Base-by-base conservation (phyloP, 257 asterid species). In the Salvia miltiorrhiza region DNA sequence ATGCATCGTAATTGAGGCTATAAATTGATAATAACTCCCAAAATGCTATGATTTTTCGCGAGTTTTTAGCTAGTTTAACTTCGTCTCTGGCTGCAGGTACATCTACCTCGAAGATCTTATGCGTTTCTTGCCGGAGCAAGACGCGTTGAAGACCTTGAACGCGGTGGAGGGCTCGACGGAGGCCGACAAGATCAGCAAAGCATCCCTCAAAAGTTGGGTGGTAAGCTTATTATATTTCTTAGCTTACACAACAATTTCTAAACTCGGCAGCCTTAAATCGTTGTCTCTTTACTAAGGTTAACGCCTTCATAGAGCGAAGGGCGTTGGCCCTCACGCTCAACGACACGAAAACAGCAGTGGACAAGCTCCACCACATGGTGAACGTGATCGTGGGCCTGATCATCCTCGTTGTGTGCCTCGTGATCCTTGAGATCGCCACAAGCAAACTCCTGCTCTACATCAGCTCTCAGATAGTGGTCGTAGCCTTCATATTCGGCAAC, bases 401-500 rank as follows among this genome's bases (percentile, higher is more conserved):
- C 84, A 82, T 93, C 33, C 1, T 81, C 3, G 41, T 93, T 50
- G 78, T 88, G 10, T 84, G 86, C 70, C 82, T 90, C 2, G 78
- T 93, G 41, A 87, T 93, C 54, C 85, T 93, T 1, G 92, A 76
- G 61, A 78, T 90, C 0, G 92, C 93, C 13, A 81, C 94, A 4
- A 83, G 90, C 84, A 87, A 80, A 83, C 76, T 82, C 50, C 64
- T 90, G 76, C 87, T 93, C 70, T 87, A 85, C 75, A 53, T 87
- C 50, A 90, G 95, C 84, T 93, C 98, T 24, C 98, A 93, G 80
- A 62, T 93, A 9, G 92, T 93, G n/a, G 92, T 93, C 1, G 94
- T 87, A 30, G 92, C 98, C 1, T 93, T 93, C 62, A 67, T 93
- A 24, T 93, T 93, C 43, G 98, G 98, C 14, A 90, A 93, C 78